Base-by-base conservation (phyloP, 768 basidiomycete genomes). In the Leccinum disarticulatum region DNA sequence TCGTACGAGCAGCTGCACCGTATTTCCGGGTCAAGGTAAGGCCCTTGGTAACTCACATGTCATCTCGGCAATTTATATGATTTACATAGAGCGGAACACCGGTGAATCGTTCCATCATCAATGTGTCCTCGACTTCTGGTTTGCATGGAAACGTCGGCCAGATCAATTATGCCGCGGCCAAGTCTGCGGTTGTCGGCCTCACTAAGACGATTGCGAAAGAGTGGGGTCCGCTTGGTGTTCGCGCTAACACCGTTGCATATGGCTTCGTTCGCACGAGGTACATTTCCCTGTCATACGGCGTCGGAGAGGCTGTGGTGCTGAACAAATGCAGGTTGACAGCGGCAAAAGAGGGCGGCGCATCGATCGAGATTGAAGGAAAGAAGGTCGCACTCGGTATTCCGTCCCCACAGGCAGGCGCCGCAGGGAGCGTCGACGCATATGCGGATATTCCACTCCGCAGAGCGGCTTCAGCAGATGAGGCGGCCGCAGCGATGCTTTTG, bases 131-230 rank as follows among this genome's bases (percentile, higher is more conserved):
- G 0, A 87, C 83, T 3, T 82, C 85, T n/a, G 92, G 91, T 52
- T 80, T 93, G 30, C 91, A 93, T 72, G 92, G 91, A 19, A 93
- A 91, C 71, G 87, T 93, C 54, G 93, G 92, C 4, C 92, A 93
- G 73, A 86, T 80, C 15, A 93, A 93, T 76, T 92, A 91, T 66
- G 85, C 91, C 25, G 82, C 90, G 1, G 91, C 88, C 61, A 93
- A 92, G 68, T 77, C 90, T 13, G 91, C 87, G 8, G 85, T 93
- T 43, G 66, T 87, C 58, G 92, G 91, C 14, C 76, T 93, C 55
- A 90, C 91, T 41, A 93, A 93, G 79, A 93, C 91, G 43, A 85
- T 91, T 63, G 86, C 87, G 52, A 94, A 93, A 71, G 92, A 94
- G 70, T 94, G 91, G 91, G 92, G 92, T 31, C 74, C 79, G 4